These are phyloP conservation scores for Syzygium jambos DNA, from an alignment of 345 rosid genomes.

Conservation along the genomic window DNA sequence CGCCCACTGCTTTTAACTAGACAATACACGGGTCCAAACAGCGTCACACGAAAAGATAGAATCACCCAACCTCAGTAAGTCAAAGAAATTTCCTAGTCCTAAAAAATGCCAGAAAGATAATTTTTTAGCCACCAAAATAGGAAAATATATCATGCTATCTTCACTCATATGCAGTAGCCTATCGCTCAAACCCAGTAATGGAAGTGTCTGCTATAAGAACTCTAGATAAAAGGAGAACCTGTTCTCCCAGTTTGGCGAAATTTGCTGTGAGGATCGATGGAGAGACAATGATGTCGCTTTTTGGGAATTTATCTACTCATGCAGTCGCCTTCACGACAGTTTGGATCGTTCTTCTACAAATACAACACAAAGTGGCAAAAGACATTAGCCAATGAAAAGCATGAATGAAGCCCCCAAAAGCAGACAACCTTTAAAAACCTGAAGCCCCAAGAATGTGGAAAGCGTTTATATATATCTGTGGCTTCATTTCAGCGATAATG, in stretches of 20 bases:
- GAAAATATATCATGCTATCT: neutral
- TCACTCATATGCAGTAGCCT: neutral
- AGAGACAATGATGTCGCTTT: slow-evolving; percentile 81
- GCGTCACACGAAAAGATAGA: neutral
- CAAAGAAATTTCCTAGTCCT: neutral
- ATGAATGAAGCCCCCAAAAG: neutral
- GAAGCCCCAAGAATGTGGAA: neutral
- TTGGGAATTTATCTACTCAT: slow-evolving; percentile 90
- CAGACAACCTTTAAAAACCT: neutral
- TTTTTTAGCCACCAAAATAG: neutral
- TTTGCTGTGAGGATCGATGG: slow-evolving; percentile 95
- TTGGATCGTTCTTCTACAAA: slow-evolving; percentile 37
- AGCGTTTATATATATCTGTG: neutral
- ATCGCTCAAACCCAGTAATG: neutral
- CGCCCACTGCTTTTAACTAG: slow-evolving; percentile 82
- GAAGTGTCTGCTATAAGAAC: neutral
- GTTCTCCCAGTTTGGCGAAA: slow-evolving; percentile 87
- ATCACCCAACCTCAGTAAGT: neutral
- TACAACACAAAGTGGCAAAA: neutral
- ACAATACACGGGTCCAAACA: slow-evolving; percentile 3
- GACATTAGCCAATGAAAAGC: neutral
- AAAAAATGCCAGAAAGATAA: neutral
- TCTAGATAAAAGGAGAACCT: slow-evolving; percentile 24
- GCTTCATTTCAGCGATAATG: neutral
- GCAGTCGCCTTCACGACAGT: slow-evolving; percentile 67